Evolutionary conservation across 1,284 basidiomycete genomes (phyloP).

Genomic region (Mycosarcoma mackinlayi): DNA sequence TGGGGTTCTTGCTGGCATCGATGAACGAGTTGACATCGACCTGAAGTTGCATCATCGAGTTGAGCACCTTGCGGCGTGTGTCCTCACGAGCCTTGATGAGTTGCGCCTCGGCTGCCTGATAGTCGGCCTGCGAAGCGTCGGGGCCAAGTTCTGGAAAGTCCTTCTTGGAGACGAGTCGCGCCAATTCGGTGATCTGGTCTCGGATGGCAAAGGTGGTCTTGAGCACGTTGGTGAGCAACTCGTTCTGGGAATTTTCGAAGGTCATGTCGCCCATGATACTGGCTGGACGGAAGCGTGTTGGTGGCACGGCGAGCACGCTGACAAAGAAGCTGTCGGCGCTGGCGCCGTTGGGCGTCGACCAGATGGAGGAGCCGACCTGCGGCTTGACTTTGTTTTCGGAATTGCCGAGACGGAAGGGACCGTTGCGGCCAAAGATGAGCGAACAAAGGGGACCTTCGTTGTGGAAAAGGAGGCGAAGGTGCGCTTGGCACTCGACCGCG

Average conservation of each 20-base stretch:
- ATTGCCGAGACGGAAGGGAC: conserved; percentile 74
- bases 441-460: conserved; percentile 86
- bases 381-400: conserved; percentile 35
- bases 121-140: conserved; percentile 68
- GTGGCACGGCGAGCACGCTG: conserved; percentile 89
- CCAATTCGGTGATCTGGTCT: conserved; percentile 76
- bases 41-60: conserved; percentile 88
- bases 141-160: conserved; percentile 66
- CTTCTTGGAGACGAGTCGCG: conserved; percentile 75
- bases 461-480: conserved; percentile 86
- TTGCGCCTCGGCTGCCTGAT: conserved; percentile 68
- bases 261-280: conserved; percentile 90
- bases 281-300: conserved; percentile 94
- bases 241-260: conserved; percentile 97
- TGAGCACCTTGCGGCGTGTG: conserved; percentile 78
- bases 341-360: conserved; percentile 69
- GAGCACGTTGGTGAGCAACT: conserved; percentile 86
- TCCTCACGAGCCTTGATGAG: conserved; percentile 70
- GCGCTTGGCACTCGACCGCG: conserved; percentile 90
- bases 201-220: conserved; percentile 73
- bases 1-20: conserved; percentile 95
- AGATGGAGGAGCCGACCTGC: conserved; percentile 29
- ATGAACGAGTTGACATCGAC: conserved; percentile 96
- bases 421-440: conserved; percentile 91
- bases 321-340: conserved; percentile 98